Evolutionary conservation across 2,329 filamentous ascomycete species (phyloP).

Genomic region (Monilinia aucupariae): DNA sequence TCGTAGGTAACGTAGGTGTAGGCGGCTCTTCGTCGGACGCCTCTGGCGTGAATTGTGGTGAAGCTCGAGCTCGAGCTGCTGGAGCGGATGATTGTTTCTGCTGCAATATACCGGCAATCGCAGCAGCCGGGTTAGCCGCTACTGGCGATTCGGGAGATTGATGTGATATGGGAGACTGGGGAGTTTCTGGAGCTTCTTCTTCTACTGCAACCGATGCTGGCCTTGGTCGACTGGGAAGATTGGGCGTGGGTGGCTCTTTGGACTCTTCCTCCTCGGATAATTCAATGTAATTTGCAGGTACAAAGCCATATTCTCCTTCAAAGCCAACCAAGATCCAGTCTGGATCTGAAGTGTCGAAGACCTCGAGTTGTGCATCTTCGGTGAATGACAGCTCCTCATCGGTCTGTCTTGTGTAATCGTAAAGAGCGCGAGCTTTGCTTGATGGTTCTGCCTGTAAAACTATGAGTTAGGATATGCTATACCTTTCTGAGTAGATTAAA

Average conservation of each 20-base stretch:
- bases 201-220: slow-evolving; percentile 26
- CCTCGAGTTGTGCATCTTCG: slow-evolving; percentile 75
- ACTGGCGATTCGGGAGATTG: slow-evolving; percentile 17
- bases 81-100: slow-evolving; percentile 30
- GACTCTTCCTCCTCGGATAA: slow-evolving; percentile 42
- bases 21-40: slow-evolving; percentile 60
- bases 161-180: neutral
- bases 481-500: neutral
- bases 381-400: slow-evolving; percentile 96
- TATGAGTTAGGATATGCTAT: slow-evolving; percentile 19
- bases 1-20: slow-evolving; percentile 56
- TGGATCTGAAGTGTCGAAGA: slow-evolving; percentile 86
- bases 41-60: slow-evolving; percentile 59
- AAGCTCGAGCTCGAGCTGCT: slow-evolving; percentile 36
- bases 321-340: slow-evolving; percentile 94
- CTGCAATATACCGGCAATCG: slow-evolving; percentile 52
- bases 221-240: slow-evolving; percentile 35
- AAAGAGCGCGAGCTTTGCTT: slow-evolving; percentile 81
- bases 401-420: slow-evolving; percentile 94
- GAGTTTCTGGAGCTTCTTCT: slow-evolving; percentile 20
- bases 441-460: slow-evolving; percentile 54
- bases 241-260: slow-evolving; percentile 33
- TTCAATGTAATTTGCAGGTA: slow-evolving; percentile 93
- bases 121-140: slow-evolving; percentile 35
- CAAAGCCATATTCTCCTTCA: slow-evolving; percentile 85